These are phyloP conservation scores for Leucoagaricus sp. DNA, from an alignment of 1,284 basidiomycete species.

Conservation along the genomic window DNA sequence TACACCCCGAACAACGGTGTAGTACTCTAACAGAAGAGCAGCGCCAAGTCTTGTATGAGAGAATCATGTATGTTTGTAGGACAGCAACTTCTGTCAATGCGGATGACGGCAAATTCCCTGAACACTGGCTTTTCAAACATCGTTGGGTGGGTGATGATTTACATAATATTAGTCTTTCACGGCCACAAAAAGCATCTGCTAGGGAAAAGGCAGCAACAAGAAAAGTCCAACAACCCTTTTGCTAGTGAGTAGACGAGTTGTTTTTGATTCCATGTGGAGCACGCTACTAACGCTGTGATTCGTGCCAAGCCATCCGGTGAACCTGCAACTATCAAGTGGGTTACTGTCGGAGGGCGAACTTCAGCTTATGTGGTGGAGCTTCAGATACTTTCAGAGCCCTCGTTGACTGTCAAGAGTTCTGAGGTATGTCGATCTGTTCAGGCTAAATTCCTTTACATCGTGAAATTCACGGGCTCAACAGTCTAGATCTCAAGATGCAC, in stretches of 20 bases:
- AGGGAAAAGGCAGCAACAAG: slow-evolving; percentile 75
- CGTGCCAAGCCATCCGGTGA: slow-evolving; percentile 62
- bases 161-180: too few relatives aligned
- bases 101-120: slow-evolving; percentile 71
- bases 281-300: slow-evolving; percentile 7
- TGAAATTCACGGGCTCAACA: too few relatives aligned
- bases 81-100: slow-evolving; percentile 75
- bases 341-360: slow-evolving; percentile 82
- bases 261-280: background rate
- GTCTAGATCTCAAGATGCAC: background rate
- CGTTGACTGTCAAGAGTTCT: background rate
- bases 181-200: slow-evolving; percentile 18
- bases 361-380: slow-evolving; percentile 74
- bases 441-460: background rate
- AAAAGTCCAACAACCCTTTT: slow-evolving; percentile 56
- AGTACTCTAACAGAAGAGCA: slow-evolving; percentile 57
- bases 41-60: slow-evolving; percentile 53
- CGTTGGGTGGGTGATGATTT: slow-evolving; percentile 62
- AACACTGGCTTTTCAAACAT: slow-evolving; percentile 71
- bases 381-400: slow-evolving; percentile 38
- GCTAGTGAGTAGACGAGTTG: slow-evolving; percentile 9
- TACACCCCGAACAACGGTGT: slow-evolving; percentile 77
- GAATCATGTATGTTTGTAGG: slow-evolving; percentile 60
- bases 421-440: too few relatives aligned
- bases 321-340: slow-evolving; percentile 73